phyloP scores from a whole-genome alignment of 352 stramenopile genomes.

The Globisporangium nunn region DNA sequence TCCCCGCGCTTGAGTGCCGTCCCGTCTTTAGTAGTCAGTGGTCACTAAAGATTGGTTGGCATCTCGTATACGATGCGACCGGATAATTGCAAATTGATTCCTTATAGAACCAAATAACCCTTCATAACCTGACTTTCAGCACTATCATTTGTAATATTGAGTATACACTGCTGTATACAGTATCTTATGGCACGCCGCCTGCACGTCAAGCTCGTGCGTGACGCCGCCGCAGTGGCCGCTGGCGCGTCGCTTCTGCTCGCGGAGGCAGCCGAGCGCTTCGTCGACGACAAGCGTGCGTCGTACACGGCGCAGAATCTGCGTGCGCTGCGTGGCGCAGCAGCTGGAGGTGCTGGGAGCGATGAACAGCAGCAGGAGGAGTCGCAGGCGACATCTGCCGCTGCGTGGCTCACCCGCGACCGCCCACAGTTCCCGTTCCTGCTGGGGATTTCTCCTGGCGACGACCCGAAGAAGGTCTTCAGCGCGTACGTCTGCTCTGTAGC shows the following conservation, averaged over 20 bases:
- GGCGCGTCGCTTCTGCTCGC: slow-evolving; percentile 20
- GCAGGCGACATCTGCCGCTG: background rate
- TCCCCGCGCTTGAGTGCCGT: too few relatives aligned
- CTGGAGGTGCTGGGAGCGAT: background rate
- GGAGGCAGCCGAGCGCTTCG: slow-evolving; percentile 35
- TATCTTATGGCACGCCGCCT: too few relatives aligned
- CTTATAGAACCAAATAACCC: too few relatives aligned
- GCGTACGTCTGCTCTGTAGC: slow-evolving; percentile 13
- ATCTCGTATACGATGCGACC: too few relatives aligned
- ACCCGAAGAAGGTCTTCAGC: slow-evolving; percentile 22
- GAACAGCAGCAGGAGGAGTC: slow-evolving; percentile 4
- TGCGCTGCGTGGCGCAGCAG: background rate
- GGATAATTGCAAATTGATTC: too few relatives aligned
- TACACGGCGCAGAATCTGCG: slow-evolving; percentile 39
- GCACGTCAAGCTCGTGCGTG: slow-evolving; percentile 14
- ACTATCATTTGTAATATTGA: too few relatives aligned
- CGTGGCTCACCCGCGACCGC: slow-evolving; percentile 41
- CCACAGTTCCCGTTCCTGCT: slow-evolving; percentile 68
- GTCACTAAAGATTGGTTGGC: too few relatives aligned
- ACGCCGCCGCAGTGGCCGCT: slow-evolving; percentile 13
- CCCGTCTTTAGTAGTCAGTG: too few relatives aligned
- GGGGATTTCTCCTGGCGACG: slow-evolving; percentile 47
- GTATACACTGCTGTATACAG: too few relatives aligned
- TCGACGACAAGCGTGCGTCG: slow-evolving; percentile 20
- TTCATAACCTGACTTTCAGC: too few relatives aligned